A percentile compares a stretch with the other conserved stretches of the same genome.
These are phyloP conservation scores for Neotropicomus parvogracilis DNA, from an alignment of 1,284 basidiomycete genomes.

Conservation along the genomic window DNA sequence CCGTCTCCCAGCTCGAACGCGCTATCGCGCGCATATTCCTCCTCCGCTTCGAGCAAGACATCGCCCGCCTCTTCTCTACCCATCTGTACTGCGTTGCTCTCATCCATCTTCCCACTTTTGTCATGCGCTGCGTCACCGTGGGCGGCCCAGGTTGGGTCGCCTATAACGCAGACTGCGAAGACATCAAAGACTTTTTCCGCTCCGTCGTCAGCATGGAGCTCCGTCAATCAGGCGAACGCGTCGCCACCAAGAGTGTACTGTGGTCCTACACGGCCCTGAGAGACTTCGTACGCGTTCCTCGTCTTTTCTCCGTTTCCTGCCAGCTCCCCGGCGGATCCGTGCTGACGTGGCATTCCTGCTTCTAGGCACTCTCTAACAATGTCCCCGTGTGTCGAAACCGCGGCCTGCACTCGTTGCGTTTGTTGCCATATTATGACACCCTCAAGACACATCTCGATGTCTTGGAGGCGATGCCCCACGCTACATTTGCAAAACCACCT, in stretches of 20 bases:
- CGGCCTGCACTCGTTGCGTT: slow-evolving; percentile 59
- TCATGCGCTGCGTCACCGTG: slow-evolving; percentile 57
- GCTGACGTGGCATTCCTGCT: slow-evolving; percentile 4
- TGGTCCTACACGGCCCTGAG: slow-evolving; percentile 72
- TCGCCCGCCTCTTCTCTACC: slow-evolving; percentile 65
- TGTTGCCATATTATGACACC: slow-evolving; percentile 56
- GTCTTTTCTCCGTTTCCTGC: neutral
- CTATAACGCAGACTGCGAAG: slow-evolving; percentile 59
- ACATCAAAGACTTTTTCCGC: slow-evolving; percentile 68
- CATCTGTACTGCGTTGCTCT: slow-evolving; percentile 59
- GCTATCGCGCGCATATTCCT: slow-evolving; percentile 61
- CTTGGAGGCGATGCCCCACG: slow-evolving; percentile 51
- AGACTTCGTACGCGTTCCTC: slow-evolving; percentile 50
- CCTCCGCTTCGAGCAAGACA: slow-evolving; percentile 65
- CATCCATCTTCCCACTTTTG: slow-evolving; percentile 59
- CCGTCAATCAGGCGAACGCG: slow-evolving; percentile 66
- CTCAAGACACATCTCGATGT: slow-evolving; percentile 57
- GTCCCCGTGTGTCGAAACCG: slow-evolving; percentile 57
- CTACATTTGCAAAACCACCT: slow-evolving; percentile 58
- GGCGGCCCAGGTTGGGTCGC: slow-evolving; percentile 64
- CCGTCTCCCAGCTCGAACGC: slow-evolving; percentile 59
- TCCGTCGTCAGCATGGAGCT: slow-evolving; percentile 66
- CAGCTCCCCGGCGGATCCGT: neutral
- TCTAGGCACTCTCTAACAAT: slow-evolving; percentile 62
- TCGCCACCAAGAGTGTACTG: slow-evolving; percentile 70